Conservation (phyloP, 1,284 basidiomycete species). For the Cryptococcus amylolentus region DNA sequence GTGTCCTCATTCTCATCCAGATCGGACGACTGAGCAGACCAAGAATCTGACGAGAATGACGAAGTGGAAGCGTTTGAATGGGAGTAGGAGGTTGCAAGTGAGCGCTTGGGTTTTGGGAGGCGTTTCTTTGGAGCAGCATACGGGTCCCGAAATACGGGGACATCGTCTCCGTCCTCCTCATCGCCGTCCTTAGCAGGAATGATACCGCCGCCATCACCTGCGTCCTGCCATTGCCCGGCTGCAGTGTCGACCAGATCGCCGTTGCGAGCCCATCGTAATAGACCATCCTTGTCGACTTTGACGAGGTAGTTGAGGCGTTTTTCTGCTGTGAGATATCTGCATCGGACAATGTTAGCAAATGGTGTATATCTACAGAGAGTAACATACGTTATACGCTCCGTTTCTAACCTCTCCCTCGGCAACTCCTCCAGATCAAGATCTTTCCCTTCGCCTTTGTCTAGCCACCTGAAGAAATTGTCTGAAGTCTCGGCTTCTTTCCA, state of each 20-base stretch:
- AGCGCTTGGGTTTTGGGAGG: neutral
- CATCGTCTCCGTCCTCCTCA: conserved; percentile 13
- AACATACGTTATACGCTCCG: conserved; percentile 53
- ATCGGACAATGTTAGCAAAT: neutral
- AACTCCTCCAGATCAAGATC: conserved; percentile 63
- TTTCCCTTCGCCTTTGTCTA: conserved; percentile 67
- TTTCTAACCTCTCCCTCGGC: conserved; percentile 64
- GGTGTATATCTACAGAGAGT: neutral
- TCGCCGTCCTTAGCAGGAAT: conserved; percentile 51
- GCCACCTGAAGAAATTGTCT: conserved; percentile 72
- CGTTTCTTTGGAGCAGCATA: conserved; percentile 5
- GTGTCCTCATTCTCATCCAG: conserved; percentile 52
- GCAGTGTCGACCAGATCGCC: conserved; percentile 62
- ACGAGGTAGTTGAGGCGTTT: conserved; percentile 71
- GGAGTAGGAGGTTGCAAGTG: neutral
- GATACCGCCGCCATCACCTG: conserved; percentile 59
- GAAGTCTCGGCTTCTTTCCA: conserved; percentile 63
- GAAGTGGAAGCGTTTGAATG: neutral
- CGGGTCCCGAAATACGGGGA: neutral
- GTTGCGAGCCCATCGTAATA: conserved; percentile 67
- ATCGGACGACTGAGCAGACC: conserved; percentile 25
- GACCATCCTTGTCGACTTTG: conserved; percentile 61
- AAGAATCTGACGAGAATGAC: conserved; percentile 17
- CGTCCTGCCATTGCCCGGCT: conserved; percentile 62
- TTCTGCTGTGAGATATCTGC: conserved; percentile 63